phyloP scores from a whole-genome alignment of 2,329 filamentous ascomycete genomes.

The Chaetomium globosum region DNA sequence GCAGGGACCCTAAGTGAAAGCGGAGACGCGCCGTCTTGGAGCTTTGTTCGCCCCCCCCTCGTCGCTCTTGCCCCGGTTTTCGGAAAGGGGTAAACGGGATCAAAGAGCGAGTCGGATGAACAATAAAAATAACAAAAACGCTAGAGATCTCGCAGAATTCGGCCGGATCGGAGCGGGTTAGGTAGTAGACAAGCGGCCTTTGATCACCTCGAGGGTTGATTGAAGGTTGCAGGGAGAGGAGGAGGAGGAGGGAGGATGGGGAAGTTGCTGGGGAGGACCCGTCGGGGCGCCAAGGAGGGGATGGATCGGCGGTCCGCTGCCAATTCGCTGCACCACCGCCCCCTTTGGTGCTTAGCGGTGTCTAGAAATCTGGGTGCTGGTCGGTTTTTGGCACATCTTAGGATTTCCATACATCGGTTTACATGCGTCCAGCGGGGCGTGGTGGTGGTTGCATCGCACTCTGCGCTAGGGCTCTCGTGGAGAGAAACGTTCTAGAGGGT shows the following conservation, averaged over 20 bases:
- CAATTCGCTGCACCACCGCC: conserved; percentile 26
- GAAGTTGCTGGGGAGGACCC: conserved; percentile 27
- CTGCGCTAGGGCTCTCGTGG: not conserved
- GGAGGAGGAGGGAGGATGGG: conserved; percentile 24
- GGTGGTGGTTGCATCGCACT: conserved; percentile 2
- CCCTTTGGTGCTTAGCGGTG: conserved; percentile 27
- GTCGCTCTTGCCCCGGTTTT: conserved; percentile 15
- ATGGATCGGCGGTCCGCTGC: conserved; percentile 32
- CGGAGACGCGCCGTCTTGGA: conserved; percentile 21
- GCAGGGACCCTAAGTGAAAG: conserved; percentile 22
- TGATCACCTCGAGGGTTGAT: conserved; percentile 9
- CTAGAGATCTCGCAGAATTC: not conserved
- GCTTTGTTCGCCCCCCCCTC: conserved; percentile 25
- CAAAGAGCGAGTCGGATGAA: conserved; percentile 3
- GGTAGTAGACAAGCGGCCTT: conserved; percentile 20
- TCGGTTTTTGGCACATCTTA: not conserved
- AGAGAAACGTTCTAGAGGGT: conserved; percentile 3
- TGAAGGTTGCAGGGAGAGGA: conserved; percentile 20
- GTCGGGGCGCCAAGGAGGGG: conserved; percentile 27
- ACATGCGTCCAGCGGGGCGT: conserved; percentile 15
- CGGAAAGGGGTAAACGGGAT: not conserved
- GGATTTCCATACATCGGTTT: conserved; percentile 4
- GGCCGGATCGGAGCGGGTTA: not conserved
- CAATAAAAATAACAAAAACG: not conserved
- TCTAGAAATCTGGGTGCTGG: conserved; percentile 4